These are phyloP conservation scores for Neonothopanus nambi DNA, from an alignment of 1,284 basidiomycete genomes.

Conservation along the genomic window DNA sequence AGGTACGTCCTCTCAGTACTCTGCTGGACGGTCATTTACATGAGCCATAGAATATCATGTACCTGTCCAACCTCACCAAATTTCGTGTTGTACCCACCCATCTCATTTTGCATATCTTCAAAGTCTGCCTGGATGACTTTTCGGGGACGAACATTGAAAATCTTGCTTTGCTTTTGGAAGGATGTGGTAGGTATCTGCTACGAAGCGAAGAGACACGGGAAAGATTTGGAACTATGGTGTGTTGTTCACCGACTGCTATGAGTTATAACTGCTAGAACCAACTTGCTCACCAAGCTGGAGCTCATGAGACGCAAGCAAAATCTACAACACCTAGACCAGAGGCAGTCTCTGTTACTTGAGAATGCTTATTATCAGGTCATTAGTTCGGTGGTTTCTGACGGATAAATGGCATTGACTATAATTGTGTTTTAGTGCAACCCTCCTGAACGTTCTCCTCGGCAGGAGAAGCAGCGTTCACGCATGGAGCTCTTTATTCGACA, in stretches of 20 bases:
- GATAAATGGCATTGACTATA: no score
- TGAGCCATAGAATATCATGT: conserved; percentile 76
- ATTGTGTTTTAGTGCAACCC: conserved; percentile 80
- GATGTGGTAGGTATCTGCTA: conserved; percentile 91
- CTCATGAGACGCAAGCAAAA: conserved; percentile 93
- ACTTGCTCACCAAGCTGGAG: conserved; percentile 64
- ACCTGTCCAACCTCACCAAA: conserved; percentile 91
- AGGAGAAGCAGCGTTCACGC: conserved; percentile 83
- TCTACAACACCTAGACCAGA: conserved; percentile 88
- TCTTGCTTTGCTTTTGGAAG: conserved; percentile 88
- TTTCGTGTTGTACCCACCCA: conserved; percentile 93
- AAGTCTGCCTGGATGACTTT: conserved; percentile 96
- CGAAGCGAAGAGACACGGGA: conserved; percentile 86
- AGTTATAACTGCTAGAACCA: conserved; percentile 1
- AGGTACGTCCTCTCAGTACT: conserved; percentile 49
- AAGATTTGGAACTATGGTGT: conserved; percentile 80
- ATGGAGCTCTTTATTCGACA: conserved; percentile 94
- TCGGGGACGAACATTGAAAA: conserved; percentile 92
- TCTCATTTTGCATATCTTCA: conserved; percentile 93
- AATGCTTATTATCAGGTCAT: conserved; percentile 96
- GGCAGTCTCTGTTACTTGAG: conserved; percentile 88
- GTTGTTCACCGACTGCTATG: conserved; percentile 26
- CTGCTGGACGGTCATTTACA: conserved; percentile 2
- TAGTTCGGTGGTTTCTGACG: not conserved
- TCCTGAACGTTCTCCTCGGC: conserved; percentile 85